phyloP scores from a whole-genome alignment of 345 rosid genomes.

The Corchorus capsularis region DNA sequence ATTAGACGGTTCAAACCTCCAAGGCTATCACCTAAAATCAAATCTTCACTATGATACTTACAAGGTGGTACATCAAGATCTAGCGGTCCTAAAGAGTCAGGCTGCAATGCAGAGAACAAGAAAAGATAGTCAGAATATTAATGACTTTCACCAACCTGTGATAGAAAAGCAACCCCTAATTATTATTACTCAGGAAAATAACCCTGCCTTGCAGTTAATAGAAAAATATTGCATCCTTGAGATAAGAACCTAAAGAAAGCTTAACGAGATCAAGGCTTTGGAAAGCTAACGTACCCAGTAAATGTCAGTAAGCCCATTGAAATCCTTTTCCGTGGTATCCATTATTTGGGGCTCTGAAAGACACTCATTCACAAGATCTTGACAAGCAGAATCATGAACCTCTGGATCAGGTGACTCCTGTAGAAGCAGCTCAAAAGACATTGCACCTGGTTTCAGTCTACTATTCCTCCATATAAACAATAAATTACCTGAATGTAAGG shows the following conservation, averaged over 20 bases:
- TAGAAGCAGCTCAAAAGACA: conserved; percentile 10
- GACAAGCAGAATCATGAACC: conserved; percentile 32
- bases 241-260: background rate
- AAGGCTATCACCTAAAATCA: conserved; percentile 73
- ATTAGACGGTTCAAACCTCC: conserved; percentile 83
- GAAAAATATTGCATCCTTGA: background rate
- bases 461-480: conserved; percentile 8
- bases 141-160: background rate
- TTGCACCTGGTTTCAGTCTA: conserved; percentile 15
- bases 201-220: background rate
- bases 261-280: background rate
- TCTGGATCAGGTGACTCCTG: conserved; percentile 49
- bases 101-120: conserved; percentile 51
- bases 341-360: conserved; percentile 36
- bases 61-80: conserved; percentile 70
- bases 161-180: no score
- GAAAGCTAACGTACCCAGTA: conserved; percentile 63
- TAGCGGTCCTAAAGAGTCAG: conserved; percentile 84
- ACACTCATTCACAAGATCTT: conserved; percentile 48
- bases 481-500: background rate
- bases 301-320: conserved; percentile 62
- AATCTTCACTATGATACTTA: conserved; percentile 68
- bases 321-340: conserved; percentile 52
- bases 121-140: conserved; percentile 16
- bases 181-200: background rate